These are phyloP conservation scores for Aegilops tauschii DNA, from an alignment of 176 grass and related monocot genomes.

Conservation along the genomic window DNA sequence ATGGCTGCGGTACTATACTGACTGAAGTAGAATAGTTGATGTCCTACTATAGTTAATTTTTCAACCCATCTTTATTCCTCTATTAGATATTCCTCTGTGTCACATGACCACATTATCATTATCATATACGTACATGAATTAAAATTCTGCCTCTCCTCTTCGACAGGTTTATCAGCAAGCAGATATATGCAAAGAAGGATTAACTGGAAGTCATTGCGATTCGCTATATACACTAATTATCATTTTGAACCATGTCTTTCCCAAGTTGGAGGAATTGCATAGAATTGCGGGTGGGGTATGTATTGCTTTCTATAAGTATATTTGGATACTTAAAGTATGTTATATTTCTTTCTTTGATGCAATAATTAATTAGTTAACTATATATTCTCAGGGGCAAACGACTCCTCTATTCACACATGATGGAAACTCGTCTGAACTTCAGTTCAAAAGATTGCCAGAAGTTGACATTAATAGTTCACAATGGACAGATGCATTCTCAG, in stretches of 20 bases:
- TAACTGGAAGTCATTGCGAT: not conserved
- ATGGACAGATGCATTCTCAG: constrained; percentile 61
- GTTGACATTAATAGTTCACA: constrained; percentile 50
- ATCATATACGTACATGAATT: not conserved
- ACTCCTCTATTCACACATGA: not conserved
- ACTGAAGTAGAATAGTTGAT: not conserved
- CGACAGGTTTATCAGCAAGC: not conserved
- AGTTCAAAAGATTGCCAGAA: constrained; percentile 68
- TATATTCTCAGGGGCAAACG: constrained; percentile 20
- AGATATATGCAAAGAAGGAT: not conserved
- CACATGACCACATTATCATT: not conserved
- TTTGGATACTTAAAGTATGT: too few species aligned
- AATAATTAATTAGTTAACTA: not conserved
- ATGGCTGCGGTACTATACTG: not conserved
- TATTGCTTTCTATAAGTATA: not conserved
- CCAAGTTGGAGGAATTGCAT: not conserved
- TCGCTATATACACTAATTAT: not conserved
- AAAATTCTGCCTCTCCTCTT: not conserved
- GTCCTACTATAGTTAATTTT: too few species aligned
- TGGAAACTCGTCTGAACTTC: not conserved
- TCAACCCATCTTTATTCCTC: too few species aligned
- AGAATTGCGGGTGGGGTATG: not conserved
- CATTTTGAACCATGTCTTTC: not conserved
- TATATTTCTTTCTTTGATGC: too few species aligned
- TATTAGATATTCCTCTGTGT: not conserved